phyloP scores from a whole-genome alignment of 2,329 filamentous ascomycete species.

The Penicillium sp. region DNA sequence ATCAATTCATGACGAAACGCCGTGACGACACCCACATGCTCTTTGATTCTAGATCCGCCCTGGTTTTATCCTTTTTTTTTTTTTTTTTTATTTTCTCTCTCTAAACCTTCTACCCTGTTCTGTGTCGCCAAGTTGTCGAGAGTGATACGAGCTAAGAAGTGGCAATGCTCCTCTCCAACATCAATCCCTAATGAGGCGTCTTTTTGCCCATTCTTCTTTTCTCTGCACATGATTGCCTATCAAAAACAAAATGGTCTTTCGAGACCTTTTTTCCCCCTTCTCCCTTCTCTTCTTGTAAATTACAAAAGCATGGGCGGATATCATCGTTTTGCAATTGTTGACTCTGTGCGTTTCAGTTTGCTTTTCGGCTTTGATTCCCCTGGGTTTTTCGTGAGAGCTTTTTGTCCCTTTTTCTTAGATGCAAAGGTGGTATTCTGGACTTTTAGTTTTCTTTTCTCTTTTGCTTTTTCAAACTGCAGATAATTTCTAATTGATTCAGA shows the following conservation, averaged over 20 bases:
- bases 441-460: constrained; percentile 1
- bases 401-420: constrained; percentile 16
- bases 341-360: constrained; percentile 15
- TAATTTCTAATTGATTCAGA: constrained; percentile 17
- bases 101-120: neutral
- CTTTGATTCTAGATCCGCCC: constrained; percentile 22
- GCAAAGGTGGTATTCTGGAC: constrained; percentile 13
- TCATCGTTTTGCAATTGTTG: constrained; percentile 19
- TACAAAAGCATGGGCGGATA: constrained; percentile 37
- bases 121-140: neutral
- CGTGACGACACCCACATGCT: constrained; percentile 20
- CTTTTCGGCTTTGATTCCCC: constrained; percentile 20
- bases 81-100: too few species aligned
- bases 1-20: constrained; percentile 27
- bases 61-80: neutral
- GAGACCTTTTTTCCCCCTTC: constrained; percentile 1
- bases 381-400: constrained; percentile 14
- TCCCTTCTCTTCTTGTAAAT: constrained; percentile 29
- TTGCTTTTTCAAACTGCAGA: constrained; percentile 8
- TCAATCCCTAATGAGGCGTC: neutral
- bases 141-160: neutral
- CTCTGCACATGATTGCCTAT: constrained; percentile 15
- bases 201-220: constrained; percentile 5
- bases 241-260: constrained; percentile 5
- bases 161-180: neutral